phyloP scores from a whole-genome alignment of 2,329 filamentous ascomycete genomes.

The Aspergillus latus region DNA sequence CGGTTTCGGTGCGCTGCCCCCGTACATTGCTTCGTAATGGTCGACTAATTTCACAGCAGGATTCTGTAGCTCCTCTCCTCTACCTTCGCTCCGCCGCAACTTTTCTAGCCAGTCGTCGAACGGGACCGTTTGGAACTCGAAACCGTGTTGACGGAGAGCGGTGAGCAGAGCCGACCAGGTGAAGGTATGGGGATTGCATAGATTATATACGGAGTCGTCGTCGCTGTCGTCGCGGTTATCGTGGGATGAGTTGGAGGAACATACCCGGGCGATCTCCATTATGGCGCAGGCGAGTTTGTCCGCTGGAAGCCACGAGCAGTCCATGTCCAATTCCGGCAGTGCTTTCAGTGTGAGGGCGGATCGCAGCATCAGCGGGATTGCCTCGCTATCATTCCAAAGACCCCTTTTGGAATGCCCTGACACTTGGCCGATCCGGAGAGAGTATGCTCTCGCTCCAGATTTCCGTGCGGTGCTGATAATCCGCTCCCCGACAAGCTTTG shows the following conservation, averaged over 20 bases:
- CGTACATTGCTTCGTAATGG: conserved; percentile 33
- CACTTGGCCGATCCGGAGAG: conserved; percentile 37
- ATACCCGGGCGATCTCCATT: conserved; percentile 26
- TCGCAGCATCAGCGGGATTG: conserved; percentile 34
- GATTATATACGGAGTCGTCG: conserved; percentile 33
- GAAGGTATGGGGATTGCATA: conserved; percentile 34
- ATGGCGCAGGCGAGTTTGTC: conserved; percentile 30
- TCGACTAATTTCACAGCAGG: conserved; percentile 35
- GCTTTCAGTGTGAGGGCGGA: conserved; percentile 30
- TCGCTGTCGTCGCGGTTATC: not conserved
- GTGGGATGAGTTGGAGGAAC: conserved; percentile 10
- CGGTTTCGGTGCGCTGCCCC: not conserved
- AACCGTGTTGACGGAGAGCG: conserved; percentile 29
- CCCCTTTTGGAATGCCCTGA: conserved; percentile 36
- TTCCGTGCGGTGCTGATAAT: conserved; percentile 30
- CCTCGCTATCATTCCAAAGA: conserved; percentile 37
- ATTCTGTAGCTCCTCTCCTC: conserved; percentile 30
- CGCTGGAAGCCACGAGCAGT: conserved; percentile 35
- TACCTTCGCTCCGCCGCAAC: conserved; percentile 30
- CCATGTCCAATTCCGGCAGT: conserved; percentile 26
- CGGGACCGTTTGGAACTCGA: conserved; percentile 36
- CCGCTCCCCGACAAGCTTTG: conserved; percentile 34
- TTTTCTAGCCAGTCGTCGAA: conserved; percentile 36
- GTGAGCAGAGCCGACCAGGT: conserved; percentile 37
- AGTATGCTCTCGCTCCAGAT: conserved; percentile 28